phyloP scores from a whole-genome alignment of 2,329 filamentous ascomycete genomes.

The Aspergillus udagawae region DNA sequence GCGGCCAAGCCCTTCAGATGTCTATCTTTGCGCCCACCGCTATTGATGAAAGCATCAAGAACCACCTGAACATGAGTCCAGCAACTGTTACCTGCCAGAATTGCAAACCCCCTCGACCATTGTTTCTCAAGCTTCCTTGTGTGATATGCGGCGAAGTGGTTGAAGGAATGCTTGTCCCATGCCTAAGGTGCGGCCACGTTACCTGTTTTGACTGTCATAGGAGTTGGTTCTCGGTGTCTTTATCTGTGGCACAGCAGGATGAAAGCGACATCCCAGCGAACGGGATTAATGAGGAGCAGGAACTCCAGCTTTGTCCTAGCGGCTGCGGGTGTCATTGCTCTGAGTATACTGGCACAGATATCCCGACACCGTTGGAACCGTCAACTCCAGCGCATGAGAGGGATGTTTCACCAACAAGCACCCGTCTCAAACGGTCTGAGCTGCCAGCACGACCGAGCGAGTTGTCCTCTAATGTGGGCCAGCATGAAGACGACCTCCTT shows the following conservation, averaged over 20 bases:
- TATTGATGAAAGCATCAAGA: conserved; percentile 19
- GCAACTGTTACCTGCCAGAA: conserved; percentile 28
- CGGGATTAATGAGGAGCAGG: conserved; percentile 8
- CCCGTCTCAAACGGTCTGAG: conserved; percentile 12
- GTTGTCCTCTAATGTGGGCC: conserved; percentile 17
- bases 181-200: conserved; percentile 46
- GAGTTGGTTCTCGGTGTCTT: conserved; percentile 35
- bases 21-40: conserved; percentile 32
- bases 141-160: conserved; percentile 42
- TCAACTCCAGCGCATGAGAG: conserved; percentile 17
- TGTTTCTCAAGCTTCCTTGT: conserved; percentile 37
- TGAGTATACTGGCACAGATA: conserved; percentile 31
- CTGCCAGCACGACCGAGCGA: conserved; percentile 10
- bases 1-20: conserved; percentile 34
- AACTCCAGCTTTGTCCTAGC: conserved; percentile 37
- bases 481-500: conserved; percentile 29
- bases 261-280: conserved; percentile 11
- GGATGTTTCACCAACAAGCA: conserved; percentile 16
- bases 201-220: conserved; percentile 44
- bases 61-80: conserved; percentile 14
- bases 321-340: conserved; percentile 48
- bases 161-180: conserved; percentile 44
- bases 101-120: conserved; percentile 32
- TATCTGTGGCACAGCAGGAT: conserved; percentile 7
- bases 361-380: conserved; percentile 28